Evolutionary conservation across 1,284 basidiomycete genomes (phyloP).

Genomic region (Ustilago crameri): DNA sequence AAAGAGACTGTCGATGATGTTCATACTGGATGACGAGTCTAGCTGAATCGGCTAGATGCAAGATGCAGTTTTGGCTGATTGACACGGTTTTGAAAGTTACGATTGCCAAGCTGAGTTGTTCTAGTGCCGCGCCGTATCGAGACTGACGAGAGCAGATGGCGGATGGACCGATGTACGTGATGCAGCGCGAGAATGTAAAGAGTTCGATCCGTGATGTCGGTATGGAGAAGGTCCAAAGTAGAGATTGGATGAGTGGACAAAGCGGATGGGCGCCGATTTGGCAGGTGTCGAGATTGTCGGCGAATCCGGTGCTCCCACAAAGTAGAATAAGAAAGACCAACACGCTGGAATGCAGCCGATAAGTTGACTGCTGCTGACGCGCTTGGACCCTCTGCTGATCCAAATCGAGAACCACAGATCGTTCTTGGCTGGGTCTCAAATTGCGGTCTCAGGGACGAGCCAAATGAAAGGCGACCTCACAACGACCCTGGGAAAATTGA

Average conservation of each 20-base stretch:
- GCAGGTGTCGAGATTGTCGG: slow-evolving; percentile 2
- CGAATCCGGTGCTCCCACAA: not conserved
- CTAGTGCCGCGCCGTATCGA: not conserved
- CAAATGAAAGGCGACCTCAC: not conserved
- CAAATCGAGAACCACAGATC: not conserved
- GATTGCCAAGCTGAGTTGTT: not conserved
- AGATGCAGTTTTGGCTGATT: too few relatives aligned
- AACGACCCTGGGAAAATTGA: too few relatives aligned
- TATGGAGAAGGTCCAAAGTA: not conserved
- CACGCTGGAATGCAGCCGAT: slow-evolving; percentile 15
- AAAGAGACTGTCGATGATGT: slow-evolving; percentile 72
- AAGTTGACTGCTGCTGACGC: slow-evolving; percentile 1
- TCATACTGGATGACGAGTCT: slow-evolving; percentile 16
- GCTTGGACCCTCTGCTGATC: slow-evolving; percentile 6
- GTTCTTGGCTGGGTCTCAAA: not conserved
- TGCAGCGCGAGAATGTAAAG: not conserved
- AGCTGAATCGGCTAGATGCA: not conserved
- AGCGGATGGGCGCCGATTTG: slow-evolving; percentile 3
- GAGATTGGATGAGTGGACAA: not conserved
- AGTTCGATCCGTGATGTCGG: not conserved
- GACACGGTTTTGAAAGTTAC: not conserved
- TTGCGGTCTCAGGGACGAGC: not conserved
- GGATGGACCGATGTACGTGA: slow-evolving; percentile 8
- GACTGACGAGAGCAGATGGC: not conserved
- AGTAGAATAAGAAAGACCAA: slow-evolving; percentile 20